Conservation (phyloP, 164 flowering plant species). For the Vitis rotundifolia region DNA sequence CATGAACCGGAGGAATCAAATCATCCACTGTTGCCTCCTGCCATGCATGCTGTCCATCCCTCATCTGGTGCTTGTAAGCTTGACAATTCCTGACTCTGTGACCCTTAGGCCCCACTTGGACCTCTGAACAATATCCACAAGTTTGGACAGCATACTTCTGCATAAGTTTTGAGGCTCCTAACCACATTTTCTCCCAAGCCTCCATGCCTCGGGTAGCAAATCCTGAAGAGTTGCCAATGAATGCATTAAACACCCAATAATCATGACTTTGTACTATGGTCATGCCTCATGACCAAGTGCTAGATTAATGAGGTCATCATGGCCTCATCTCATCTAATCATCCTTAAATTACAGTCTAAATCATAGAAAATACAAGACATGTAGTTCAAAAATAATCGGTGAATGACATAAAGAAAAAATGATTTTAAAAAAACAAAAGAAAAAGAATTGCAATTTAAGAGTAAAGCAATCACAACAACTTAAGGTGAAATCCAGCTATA, state of each 20-base stretch:
- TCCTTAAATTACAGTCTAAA: too few species aligned
- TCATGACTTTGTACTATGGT: too few species aligned
- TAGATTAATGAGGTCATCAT: too few species aligned
- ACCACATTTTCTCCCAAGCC: slow-evolving; percentile 50
- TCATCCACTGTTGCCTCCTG: slow-evolving; percentile 59
- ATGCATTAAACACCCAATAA: neutral
- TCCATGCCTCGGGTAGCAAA: slow-evolving; percentile 51
- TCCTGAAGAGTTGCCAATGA: slow-evolving; percentile 24
- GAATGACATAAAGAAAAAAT: too few species aligned
- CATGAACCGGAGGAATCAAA: slow-evolving; percentile 55
- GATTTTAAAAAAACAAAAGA: too few species aligned
- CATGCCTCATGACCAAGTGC: too few species aligned
- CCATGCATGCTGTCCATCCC: slow-evolving; percentile 69
- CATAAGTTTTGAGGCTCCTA: slow-evolving; percentile 48
- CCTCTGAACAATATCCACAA: slow-evolving; percentile 63
- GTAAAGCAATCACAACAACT: too few species aligned
- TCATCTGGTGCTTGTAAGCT: slow-evolving; percentile 60
- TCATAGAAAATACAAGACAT: too few species aligned
- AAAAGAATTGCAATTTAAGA: too few species aligned
- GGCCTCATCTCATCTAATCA: too few species aligned
- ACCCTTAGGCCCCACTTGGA: slow-evolving; percentile 63
- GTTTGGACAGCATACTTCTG: slow-evolving; percentile 50
- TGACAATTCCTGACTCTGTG: slow-evolving; percentile 53
- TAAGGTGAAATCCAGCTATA: too few species aligned
- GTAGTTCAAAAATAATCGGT: too few species aligned